Percentiles rank a stretch among this genome's conserved stretches.
These are phyloP conservation scores for Pseudocercospora eumusae DNA, from an alignment of 2,329 filamentous ascomycete genomes.

Conservation along the genomic window DNA sequence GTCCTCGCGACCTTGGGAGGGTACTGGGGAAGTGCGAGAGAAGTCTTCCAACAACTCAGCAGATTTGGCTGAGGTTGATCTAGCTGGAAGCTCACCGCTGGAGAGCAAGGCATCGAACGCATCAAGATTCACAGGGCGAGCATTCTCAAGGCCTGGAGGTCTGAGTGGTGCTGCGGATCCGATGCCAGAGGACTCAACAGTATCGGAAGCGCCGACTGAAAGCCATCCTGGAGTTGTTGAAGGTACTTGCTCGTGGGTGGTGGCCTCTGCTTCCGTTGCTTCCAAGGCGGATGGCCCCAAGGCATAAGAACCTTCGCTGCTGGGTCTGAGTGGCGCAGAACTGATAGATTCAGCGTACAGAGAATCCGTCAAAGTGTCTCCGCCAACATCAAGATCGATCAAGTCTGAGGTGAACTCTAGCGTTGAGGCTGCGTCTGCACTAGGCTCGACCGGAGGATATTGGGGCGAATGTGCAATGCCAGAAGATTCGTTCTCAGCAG, in stretches of 20 bases:
- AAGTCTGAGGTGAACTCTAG: background rate
- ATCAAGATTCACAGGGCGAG: background rate
- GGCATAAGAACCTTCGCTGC: background rate
- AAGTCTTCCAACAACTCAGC: background rate
- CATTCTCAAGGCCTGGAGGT: constrained; percentile 8
- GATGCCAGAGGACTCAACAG: background rate
- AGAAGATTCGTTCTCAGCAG: background rate
- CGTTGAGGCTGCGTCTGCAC: background rate
- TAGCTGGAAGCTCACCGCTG: background rate
- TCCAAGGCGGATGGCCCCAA: background rate
- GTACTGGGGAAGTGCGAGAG: too few species aligned
- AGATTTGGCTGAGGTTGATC: background rate
- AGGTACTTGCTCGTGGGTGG: background rate
- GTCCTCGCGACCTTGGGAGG: too few species aligned
- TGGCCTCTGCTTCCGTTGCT: background rate
- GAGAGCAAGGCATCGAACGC: constrained; percentile 13
- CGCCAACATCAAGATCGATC: constrained; percentile 1
- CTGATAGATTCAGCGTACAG: background rate
- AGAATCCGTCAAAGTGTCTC: background rate
- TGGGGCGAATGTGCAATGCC: background rate
- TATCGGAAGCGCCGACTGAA: background rate
- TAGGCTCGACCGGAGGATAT: background rate
- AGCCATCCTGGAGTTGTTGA: background rate
- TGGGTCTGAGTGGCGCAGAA: background rate
- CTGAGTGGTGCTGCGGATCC: background rate